Conservation (phyloP, 73 alveolate species). For the Urostyla sp. region DNA sequence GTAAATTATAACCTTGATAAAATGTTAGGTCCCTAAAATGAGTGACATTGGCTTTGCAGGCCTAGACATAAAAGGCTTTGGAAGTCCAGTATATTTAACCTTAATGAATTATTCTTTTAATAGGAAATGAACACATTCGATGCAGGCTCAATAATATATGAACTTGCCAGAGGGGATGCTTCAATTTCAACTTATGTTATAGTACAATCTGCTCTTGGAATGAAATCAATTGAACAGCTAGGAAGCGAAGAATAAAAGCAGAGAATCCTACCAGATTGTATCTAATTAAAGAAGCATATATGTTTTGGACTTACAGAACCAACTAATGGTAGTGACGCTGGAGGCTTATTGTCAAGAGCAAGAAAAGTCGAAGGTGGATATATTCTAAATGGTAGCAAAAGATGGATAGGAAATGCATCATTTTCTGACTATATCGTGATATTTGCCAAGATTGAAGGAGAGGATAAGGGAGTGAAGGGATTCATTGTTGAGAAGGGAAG, state of each 20-base stretch:
- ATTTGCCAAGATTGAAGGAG: slow-evolving; percentile 67
- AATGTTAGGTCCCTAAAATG: slow-evolving; percentile 26
- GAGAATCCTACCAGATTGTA: slow-evolving; percentile 30
- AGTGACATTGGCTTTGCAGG: slow-evolving; percentile 46
- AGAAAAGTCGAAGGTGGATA: slow-evolving; percentile 5
- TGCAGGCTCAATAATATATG: slow-evolving; percentile 49
- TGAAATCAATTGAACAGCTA: not conserved
- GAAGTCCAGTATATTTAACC: slow-evolving; percentile 31
- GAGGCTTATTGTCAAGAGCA: slow-evolving; percentile 64
- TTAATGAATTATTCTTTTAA: too few species aligned
- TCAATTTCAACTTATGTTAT: not conserved
- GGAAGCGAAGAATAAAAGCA: slow-evolving; percentile 65
- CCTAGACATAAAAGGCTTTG: slow-evolving; percentile 33
- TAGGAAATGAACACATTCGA: slow-evolving; percentile 36
- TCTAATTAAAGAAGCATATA: slow-evolving; percentile 1
- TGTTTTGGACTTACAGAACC: slow-evolving; percentile 73
- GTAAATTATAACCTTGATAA: not conserved
- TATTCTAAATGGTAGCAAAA: slow-evolving; percentile 41
- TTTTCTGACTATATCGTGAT: slow-evolving; percentile 32
- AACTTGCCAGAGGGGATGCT: slow-evolving; percentile 72
- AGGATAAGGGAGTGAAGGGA: slow-evolving; percentile 69
- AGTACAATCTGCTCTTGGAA: not conserved
- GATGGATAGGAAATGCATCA: slow-evolving; percentile 60
- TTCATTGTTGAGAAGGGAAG: slow-evolving; percentile 69
- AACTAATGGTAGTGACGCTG: slow-evolving; percentile 71